Evolutionary conservation across 2,329 filamentous ascomycete species (phyloP), one percentile per base, ranked within the genome.

Genomic region (Botrytis sinoallii): DNA sequence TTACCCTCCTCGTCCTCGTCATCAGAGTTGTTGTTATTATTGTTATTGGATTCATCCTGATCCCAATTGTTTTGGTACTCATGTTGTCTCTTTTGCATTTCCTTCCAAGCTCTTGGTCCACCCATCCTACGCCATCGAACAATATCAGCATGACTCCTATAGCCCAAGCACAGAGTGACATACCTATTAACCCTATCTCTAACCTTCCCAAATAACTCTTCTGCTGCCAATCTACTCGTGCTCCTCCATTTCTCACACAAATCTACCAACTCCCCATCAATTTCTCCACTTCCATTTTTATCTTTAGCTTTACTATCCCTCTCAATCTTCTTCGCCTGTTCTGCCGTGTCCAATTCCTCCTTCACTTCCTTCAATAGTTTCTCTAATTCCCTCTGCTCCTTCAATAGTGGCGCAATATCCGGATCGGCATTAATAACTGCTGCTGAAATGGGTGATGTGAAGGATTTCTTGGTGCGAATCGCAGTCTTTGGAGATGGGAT

Each of bases 131-230:
- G 20, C 59, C 71, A 69, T 48, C 29, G 48, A 40, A 72, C 69
- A 40, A 76, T 35, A 64, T 72, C 35, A 67, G 70, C 35, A 42
- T 14, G 20, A 46, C 16, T n/a, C 25, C 25, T 25, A 22, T 18
- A 5, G 9, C n/a, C 9, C 25, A 64, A 52, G 32, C 18, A 32
- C 14, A 42, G 18, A 57, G 35, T 25, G 48, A 77, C 76, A 68
- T 75, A 81, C 77, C 86, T 83, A 77, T 88, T 84, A 52, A 92
- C 85, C 71, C 88, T 83, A 80, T 90, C 89, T 75, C 86, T 86
- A 35, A 91, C 88, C 32, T 84, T 82, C 38, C 83, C 85, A 80
- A 91, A 93, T 18, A 93, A 82, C 78, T 92, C 90, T 77, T 93
- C 91, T 1, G 91, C 91, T 10, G 90, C 91, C 68, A 85, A 83